A percentile compares a stretch with the other conserved stretches of the same genome.
These are phyloP conservation scores for Hymenoscyphus scutula DNA, from an alignment of 2,329 filamentous ascomycete genomes.

Conservation along the genomic window DNA sequence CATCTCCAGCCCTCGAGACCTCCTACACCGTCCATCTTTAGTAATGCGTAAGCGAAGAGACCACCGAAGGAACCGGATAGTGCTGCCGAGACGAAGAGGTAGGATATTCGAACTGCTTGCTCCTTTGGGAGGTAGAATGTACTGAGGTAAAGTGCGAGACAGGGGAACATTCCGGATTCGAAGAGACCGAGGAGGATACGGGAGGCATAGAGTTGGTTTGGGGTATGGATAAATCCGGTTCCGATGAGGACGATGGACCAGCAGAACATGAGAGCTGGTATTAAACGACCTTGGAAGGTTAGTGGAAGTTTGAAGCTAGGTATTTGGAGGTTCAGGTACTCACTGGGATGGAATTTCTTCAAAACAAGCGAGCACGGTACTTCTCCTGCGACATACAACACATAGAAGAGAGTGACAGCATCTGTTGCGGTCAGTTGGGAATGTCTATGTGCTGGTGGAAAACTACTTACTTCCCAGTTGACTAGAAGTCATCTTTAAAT, in stretches of 20 bases:
- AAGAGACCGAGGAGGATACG: slow-evolving; percentile 48
- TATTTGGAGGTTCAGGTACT: background rate
- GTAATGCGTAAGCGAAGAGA: slow-evolving; percentile 51
- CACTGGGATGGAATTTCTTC: slow-evolving; percentile 1
- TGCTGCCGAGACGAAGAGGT: slow-evolving; percentile 53
- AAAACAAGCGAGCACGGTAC: background rate
- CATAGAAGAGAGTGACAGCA: slow-evolving; percentile 32
- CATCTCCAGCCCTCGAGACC: slow-evolving; percentile 46
- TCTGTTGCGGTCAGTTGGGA: slow-evolving; percentile 4
- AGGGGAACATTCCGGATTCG: slow-evolving; percentile 50
- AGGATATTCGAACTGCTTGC: slow-evolving; percentile 51
- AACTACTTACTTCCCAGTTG: slow-evolving; percentile 43
- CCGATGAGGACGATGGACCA: slow-evolving; percentile 51
- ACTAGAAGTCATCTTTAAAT: background rate
- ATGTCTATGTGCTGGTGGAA: slow-evolving; percentile 17
- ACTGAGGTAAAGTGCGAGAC: slow-evolving; percentile 47
- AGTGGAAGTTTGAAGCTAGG: background rate
- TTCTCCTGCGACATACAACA: background rate
- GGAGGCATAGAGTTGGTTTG: slow-evolving; percentile 43
- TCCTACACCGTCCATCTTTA: slow-evolving; percentile 45
- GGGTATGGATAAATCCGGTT: slow-evolving; percentile 44
- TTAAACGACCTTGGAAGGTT: background rate
- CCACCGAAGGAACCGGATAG: slow-evolving; percentile 51
- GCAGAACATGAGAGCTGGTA: slow-evolving; percentile 16
- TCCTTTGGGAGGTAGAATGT: slow-evolving; percentile 58